Evolutionary conservation across 257 asterid species (phyloP).

Genomic region (Lithospermum erythrorhizon): DNA sequence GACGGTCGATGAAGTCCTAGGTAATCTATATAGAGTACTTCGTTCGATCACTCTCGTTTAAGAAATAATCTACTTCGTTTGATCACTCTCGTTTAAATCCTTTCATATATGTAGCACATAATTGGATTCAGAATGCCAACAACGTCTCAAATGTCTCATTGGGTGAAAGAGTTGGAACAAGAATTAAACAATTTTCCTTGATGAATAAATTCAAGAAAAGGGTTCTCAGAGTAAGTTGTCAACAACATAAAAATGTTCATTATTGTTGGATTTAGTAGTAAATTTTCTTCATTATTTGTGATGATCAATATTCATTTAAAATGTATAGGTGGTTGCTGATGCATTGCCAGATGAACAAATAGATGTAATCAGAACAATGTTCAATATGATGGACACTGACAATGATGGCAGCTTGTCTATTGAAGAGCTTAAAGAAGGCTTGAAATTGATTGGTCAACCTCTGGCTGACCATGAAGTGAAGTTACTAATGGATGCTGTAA

Average conservation of each 20-base stretch:
- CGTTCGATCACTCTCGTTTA: no score
- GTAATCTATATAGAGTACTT: constrained; percentile 25
- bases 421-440: constrained; percentile 66
- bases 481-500: constrained; percentile 61
- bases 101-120: constrained; percentile 24
- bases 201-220: constrained; percentile 85
- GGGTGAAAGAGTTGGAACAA: constrained; percentile 64
- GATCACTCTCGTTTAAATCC: no score
- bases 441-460: constrained; percentile 44
- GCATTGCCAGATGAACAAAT: constrained; percentile 63
- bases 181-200: constrained; percentile 75
- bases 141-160: constrained; percentile 45
- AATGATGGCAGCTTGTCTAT: constrained; percentile 61
- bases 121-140: constrained; percentile 69
- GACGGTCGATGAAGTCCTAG: constrained; percentile 57
- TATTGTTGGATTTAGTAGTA: no score
- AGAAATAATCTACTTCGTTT: no score
- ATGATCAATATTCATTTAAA: not conserved
- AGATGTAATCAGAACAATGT: constrained; percentile 45
- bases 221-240: constrained; percentile 57
- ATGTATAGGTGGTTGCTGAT: constrained; percentile 61
- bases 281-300: no score
- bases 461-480: constrained; percentile 61
- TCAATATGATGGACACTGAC: constrained; percentile 73
- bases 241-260: not conserved